A percentile compares a stretch with the other conserved stretches of the same genome.
These are phyloP conservation scores for Starmerella tilneyi DNA, from an alignment of 805 yeast genomes.

Conservation along the genomic window DNA sequence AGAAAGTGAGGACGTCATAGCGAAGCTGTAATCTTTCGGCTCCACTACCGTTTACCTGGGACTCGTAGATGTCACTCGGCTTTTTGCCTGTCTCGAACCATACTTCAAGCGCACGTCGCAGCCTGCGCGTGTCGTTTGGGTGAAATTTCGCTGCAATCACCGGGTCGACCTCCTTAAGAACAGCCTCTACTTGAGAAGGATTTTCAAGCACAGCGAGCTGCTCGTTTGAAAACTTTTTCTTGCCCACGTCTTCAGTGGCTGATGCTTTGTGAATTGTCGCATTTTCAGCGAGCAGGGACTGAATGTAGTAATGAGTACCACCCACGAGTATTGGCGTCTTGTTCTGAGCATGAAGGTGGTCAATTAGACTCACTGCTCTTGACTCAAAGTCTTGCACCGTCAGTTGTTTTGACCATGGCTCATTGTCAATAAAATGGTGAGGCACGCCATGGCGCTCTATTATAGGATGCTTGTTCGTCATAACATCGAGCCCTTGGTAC, in stretches of 20 bases:
- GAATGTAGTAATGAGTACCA: conserved; percentile 91
- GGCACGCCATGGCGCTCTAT: conserved; percentile 61
- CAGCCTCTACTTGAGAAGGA: conserved; percentile 35
- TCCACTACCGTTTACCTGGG: conserved; percentile 50
- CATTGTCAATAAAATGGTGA: conserved; percentile 84
- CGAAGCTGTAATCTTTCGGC: conserved; percentile 19
- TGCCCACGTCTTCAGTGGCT: background rate
- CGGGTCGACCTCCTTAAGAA: conserved; percentile 53
- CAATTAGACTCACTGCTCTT: conserved; percentile 52
- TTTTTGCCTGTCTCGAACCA: conserved; percentile 52
- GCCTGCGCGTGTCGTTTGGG: conserved; percentile 75
- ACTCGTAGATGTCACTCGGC: conserved; percentile 60
- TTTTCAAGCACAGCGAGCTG: conserved; percentile 13
- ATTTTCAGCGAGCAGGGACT: conserved; percentile 61
- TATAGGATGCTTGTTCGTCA: conserved; percentile 87
- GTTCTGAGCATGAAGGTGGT: conserved; percentile 53
- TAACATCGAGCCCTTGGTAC: conserved; percentile 58
- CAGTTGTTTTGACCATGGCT: conserved; percentile 57
- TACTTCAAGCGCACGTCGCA: conserved; percentile 73
- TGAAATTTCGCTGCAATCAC: conserved; percentile 69
- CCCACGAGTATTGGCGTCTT: conserved; percentile 85
- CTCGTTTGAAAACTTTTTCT: conserved; percentile 1
- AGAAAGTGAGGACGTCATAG: conserved; percentile 45
- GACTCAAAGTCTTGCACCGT: conserved; percentile 64
- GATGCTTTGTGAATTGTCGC: conserved; percentile 40